These are phyloP conservation scores for Microdochium nivale DNA, from an alignment of 2,329 filamentous ascomycete species.

Conservation along the genomic window DNA sequence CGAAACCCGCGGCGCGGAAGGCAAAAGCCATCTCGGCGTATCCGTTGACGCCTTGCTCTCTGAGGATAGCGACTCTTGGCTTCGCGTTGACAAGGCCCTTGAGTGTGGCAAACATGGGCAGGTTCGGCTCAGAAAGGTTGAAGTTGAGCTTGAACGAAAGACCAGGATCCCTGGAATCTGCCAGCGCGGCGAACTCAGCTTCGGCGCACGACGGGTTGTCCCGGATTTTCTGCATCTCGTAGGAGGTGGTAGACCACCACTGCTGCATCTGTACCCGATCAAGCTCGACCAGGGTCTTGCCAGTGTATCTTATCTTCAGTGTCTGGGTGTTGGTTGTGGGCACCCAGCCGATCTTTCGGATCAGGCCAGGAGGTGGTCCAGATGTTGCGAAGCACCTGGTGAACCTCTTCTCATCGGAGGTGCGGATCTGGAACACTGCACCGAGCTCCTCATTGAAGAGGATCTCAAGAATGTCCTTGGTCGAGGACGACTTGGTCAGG, in stretches of 20 bases:
- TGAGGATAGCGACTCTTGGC: constrained; percentile 68
- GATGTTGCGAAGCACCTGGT: constrained; percentile 85
- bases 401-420: constrained; percentile 76
- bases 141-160: constrained; percentile 78
- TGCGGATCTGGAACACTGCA: constrained; percentile 89
- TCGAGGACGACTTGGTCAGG: constrained; percentile 52
- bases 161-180: constrained; percentile 70
- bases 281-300: constrained; percentile 59
- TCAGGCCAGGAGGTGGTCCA: constrained; percentile 70
- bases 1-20: constrained; percentile 85
- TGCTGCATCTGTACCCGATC: constrained; percentile 70
- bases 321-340: constrained; percentile 62
- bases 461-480: constrained; percentile 60
- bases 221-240: constrained; percentile 81
- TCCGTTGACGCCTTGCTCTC: constrained; percentile 93
- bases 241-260: constrained; percentile 81
- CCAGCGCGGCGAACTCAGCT: constrained; percentile 67
- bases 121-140: constrained; percentile 66
- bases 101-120: constrained; percentile 59
- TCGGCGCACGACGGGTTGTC: constrained; percentile 87
- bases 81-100: constrained; percentile 23
- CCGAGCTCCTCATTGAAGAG: constrained; percentile 97
- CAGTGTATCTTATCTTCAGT: constrained; percentile 65
- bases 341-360: constrained; percentile 77
- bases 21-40: constrained; percentile 98